These are phyloP conservation scores for Articulospora tetracladia DNA, from an alignment of 495 filamentous ascomycete genomes.

Conservation along the genomic window DNA sequence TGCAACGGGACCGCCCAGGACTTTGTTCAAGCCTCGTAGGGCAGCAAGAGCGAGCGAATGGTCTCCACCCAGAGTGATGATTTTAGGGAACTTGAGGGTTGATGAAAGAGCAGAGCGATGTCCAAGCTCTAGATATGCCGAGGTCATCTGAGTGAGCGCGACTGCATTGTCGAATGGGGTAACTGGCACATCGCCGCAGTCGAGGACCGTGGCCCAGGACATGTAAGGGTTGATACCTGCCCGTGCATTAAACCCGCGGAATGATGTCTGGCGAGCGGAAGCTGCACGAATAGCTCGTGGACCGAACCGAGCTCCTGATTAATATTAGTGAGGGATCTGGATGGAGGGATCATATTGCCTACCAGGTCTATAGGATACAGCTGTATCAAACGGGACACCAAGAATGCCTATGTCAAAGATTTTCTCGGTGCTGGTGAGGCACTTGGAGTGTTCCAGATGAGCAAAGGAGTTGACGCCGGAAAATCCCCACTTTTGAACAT, in stretches of 20 bases:
- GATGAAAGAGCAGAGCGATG: conserved; percentile 28
- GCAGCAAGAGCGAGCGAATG: conserved; percentile 76
- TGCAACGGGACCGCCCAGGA: conserved; percentile 67
- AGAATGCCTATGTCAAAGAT: conserved; percentile 75
- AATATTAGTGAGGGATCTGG: conserved; percentile 18
- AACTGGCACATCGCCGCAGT: conserved; percentile 72
- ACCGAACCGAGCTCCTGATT: conserved; percentile 70
- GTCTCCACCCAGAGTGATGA: conserved; percentile 79
- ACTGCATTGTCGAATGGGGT: conserved; percentile 65
- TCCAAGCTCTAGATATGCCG: conserved; percentile 35
- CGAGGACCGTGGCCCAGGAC: conserved; percentile 55
- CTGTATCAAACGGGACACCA: conserved; percentile 82
- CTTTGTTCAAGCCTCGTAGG: conserved; percentile 63
- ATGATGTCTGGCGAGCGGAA: conserved; percentile 66
- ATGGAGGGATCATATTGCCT: conserved; percentile 9
- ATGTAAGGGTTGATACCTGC: conserved; percentile 66
- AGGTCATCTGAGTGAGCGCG: conserved; percentile 61
- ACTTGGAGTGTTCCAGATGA: conserved; percentile 70
- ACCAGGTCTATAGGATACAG: conserved; percentile 76
- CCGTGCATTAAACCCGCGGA: conserved; percentile 73
- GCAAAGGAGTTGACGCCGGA: conserved; percentile 78
- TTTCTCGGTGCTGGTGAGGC: conserved; percentile 62
- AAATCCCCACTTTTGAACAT: conserved; percentile 59
- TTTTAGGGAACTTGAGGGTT: conserved; percentile 45
- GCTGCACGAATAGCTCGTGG: conserved; percentile 79